Conservation (phyloP, 2,329 filamentous ascomycete species). For the Phaeoacremonium minimum region DNA sequence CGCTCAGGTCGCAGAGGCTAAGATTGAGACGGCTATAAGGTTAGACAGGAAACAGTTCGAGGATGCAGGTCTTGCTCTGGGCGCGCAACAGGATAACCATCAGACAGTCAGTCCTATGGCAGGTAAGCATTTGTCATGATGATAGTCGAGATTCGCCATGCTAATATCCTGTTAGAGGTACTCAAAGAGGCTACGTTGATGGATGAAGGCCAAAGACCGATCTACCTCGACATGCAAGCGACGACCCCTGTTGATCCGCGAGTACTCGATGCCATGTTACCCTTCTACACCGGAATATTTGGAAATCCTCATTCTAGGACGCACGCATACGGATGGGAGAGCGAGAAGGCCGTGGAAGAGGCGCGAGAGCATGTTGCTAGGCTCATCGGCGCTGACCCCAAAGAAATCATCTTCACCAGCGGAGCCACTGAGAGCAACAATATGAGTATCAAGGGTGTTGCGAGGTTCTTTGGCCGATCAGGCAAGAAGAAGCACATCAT, state of each 20-base stretch:
- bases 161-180: slow-evolving; percentile 48
- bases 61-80: slow-evolving; percentile 54
- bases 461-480: slow-evolving; percentile 85
- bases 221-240: slow-evolving; percentile 98
- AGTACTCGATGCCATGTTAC: slow-evolving; percentile 94
- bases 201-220: slow-evolving; percentile 88
- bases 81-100: slow-evolving; percentile 47
- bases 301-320: slow-evolving; percentile 97
- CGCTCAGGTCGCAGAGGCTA: slow-evolving; percentile 80
- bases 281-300: slow-evolving; percentile 87
- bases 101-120: slow-evolving; percentile 79
- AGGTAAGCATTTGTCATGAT: slow-evolving; percentile 30
- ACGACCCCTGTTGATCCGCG: slow-evolving; percentile 93
- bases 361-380: slow-evolving; percentile 78
- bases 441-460: slow-evolving; percentile 98
- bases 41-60: slow-evolving; percentile 82
- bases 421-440: slow-evolving; percentile 99
- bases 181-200: slow-evolving; percentile 89
- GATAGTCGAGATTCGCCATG: slow-evolving; percentile 3
- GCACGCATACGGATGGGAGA: slow-evolving; percentile 98
- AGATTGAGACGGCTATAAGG: slow-evolving; percentile 77
- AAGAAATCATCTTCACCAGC: slow-evolving; percentile 98
- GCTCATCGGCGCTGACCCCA: slow-evolving; percentile 89
- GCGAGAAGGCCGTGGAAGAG: slow-evolving; percentile 86
- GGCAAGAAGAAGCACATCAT: slow-evolving; percentile 99